A percentile compares a stretch with the other conserved stretches of the same genome.
Evolutionary conservation across 2,329 filamentous ascomycete genomes (phyloP).

Genomic region (Bretziella fagacearum): DNA sequence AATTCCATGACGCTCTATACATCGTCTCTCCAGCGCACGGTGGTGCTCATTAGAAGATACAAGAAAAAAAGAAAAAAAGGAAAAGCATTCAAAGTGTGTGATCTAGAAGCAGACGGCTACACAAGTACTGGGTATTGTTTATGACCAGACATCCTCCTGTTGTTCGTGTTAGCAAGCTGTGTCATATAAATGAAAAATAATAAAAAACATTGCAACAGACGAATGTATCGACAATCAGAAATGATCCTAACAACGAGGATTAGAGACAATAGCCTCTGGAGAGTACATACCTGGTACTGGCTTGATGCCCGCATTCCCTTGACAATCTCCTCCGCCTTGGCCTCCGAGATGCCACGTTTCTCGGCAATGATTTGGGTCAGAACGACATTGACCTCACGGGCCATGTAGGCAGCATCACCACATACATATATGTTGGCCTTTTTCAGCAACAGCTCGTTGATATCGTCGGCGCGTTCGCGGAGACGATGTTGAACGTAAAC

Average conservation of each 20-base stretch:
- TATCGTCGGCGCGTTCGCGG: slow-evolving; percentile 62
- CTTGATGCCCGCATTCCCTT: slow-evolving; percentile 92
- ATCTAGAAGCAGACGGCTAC: background rate
- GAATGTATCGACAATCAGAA: background rate
- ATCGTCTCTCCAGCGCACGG: background rate
- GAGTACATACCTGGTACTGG: slow-evolving; percentile 67
- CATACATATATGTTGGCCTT: slow-evolving; percentile 97
- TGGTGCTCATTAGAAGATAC: background rate
- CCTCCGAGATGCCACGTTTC: slow-evolving; percentile 62
- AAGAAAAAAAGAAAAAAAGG: slow-evolving; percentile 2
- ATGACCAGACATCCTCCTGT: slow-evolving; percentile 59
- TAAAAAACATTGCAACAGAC: background rate
- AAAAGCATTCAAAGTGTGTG: background rate
- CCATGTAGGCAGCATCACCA: slow-evolving; percentile 95
- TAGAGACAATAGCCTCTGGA: slow-evolving; percentile 5
- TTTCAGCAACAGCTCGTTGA: slow-evolving; percentile 72
- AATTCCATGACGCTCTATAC: background rate
- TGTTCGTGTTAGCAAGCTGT: slow-evolving; percentile 8
- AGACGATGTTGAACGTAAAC: slow-evolving; percentile 94
- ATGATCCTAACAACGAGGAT: background rate
- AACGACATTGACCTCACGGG: slow-evolving; percentile 77
- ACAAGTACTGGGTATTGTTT: slow-evolving; percentile 17
- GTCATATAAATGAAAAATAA: background rate
- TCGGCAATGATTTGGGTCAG: slow-evolving; percentile 74
- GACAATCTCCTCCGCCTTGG: slow-evolving; percentile 88